phyloP scores from a whole-genome alignment of 768 basidiomycete species.

The Sistotremastrum suecicum region DNA sequence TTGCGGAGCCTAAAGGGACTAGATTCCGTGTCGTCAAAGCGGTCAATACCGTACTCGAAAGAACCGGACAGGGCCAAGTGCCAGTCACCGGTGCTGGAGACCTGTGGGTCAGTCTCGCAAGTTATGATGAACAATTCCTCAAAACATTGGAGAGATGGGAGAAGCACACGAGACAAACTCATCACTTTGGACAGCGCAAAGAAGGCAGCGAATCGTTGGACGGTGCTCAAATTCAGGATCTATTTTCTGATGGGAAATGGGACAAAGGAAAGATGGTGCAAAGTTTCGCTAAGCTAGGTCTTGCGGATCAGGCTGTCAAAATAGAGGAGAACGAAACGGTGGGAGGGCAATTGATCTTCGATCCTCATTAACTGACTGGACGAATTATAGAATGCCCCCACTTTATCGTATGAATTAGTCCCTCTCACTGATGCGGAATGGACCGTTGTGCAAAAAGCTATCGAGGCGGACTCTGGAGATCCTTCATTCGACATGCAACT shows the following conservation, averaged over 20 bases:
- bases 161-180: conserved; percentile 29
- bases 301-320: conserved; percentile 17
- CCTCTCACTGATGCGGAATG: conserved; percentile 32
- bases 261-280: conserved; percentile 69
- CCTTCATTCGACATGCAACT: conserved; percentile 13
- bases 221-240: conserved; percentile 22
- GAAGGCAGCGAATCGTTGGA: conserved; percentile 21
- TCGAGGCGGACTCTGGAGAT: conserved; percentile 12
- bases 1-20: conserved; percentile 39
- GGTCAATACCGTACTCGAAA: conserved; percentile 39
- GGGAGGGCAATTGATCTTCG: conserved; percentile 3
- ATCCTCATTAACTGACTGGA: background rate
- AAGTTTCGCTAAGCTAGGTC: conserved; percentile 53
- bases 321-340: conserved; percentile 24
- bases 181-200: conserved; percentile 23
- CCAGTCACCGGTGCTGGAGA: too few species aligned
- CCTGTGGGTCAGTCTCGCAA: conserved; percentile 59
- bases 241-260: conserved; percentile 46
- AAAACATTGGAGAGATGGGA: conserved; percentile 52
- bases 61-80: conserved; percentile 28
- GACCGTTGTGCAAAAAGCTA: conserved; percentile 24
- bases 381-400: background rate
- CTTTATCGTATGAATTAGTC: conserved; percentile 27
- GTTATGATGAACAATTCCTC: conserved; percentile 64
- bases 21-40: conserved; percentile 40